Base-by-base conservation (phyloP, 2,329 filamentous ascomycete genomes). In the Aspergillus sp. region DNA sequence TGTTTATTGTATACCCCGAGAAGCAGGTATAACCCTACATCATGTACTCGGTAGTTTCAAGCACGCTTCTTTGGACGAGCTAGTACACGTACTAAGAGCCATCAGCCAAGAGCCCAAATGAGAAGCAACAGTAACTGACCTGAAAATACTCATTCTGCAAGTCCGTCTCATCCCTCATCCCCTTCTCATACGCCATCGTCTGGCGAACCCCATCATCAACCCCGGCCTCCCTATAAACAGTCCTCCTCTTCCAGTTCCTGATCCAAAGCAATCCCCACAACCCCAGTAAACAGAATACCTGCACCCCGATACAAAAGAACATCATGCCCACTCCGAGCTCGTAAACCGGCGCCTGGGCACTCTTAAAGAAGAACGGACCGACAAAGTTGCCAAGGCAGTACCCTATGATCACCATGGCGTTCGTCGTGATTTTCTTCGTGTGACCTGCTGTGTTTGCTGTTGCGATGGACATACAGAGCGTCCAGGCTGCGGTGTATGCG, bases 371-470 rank as follows among this genome's bases (percentile, higher is more conserved):
- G 35, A 40, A 40, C 19, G 47, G 33, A 11, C 44, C 44, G 6
- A 46, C 44, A 33, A 46, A 46, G 11, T 46, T 46, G 2, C 44
- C 44, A 3, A 46, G n/a, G n/a, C 44, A 46, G 44, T 46, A 50
- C 15, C 47, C 47, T 11, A n/a, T 40, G 1, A 39, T 25, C 11
- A 51, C 31, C 47, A 50, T 11, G 11, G 47, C 19, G 14, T 50
- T 41, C 2, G 33, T 39, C 5, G 35, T 50, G 21, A 50, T 50
- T 14, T 50, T 59, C 7, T 73, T 74, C 0, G 69, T 66, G 39
- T 73, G 68, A 0, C 72, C 72, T 3, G 65, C 68, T 5, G 66
- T 66, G 17, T 69, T 69, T 1, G 66, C 63, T 1, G 72, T 68
- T n/a, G 71, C 57, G 14, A 70, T 66, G 55, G 40, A 70, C 64